Conservation (phyloP, 2,329 filamentous ascomycete species). For the Xylariaceae sp. region DNA sequence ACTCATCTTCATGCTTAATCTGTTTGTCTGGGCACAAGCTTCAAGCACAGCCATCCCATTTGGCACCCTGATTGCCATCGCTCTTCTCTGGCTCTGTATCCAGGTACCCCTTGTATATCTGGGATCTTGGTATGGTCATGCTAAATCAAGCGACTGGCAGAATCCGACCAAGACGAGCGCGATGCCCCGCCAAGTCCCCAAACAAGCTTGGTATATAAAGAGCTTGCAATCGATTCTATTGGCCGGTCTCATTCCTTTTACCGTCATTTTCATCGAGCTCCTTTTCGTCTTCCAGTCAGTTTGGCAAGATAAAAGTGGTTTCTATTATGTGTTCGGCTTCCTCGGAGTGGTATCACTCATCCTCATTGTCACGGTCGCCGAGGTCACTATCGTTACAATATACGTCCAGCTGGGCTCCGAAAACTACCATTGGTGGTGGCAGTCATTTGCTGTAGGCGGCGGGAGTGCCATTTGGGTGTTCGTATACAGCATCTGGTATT, state of each 20-base stretch:
- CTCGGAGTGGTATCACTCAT: conserved; percentile 69
- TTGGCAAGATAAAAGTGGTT: conserved; percentile 87
- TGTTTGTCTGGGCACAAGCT: conserved; percentile 87
- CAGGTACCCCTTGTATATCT: conserved; percentile 81
- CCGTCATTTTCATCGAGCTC: conserved; percentile 83
- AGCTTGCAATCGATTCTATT: conserved; percentile 62
- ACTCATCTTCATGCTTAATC: conserved; percentile 73
- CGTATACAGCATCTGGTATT: conserved; percentile 80
- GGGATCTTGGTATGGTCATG: conserved; percentile 74
- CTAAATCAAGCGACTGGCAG: conserved; percentile 64
- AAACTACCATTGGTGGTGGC: conserved; percentile 93
- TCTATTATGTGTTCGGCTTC: conserved; percentile 91
- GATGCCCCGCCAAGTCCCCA: conserved; percentile 70
- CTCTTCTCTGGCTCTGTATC: conserved; percentile 78
- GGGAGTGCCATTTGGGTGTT: conserved; percentile 79
- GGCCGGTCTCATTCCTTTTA: conserved; percentile 76
- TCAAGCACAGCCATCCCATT: conserved; percentile 86
- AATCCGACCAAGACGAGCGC: conserved; percentile 75
- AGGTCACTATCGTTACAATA: conserved; percentile 78
- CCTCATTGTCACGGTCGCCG: conserved; percentile 70
- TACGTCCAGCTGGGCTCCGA: conserved; percentile 81
- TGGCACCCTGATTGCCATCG: conserved; percentile 67
- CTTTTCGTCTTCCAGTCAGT: conserved; percentile 82
- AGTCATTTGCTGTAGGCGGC: conserved; percentile 75
- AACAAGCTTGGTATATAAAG: conserved; percentile 70